Base-by-base conservation (phyloP, 1,284 basidiomycete species). In the Leccinum pallidistipes region DNA sequence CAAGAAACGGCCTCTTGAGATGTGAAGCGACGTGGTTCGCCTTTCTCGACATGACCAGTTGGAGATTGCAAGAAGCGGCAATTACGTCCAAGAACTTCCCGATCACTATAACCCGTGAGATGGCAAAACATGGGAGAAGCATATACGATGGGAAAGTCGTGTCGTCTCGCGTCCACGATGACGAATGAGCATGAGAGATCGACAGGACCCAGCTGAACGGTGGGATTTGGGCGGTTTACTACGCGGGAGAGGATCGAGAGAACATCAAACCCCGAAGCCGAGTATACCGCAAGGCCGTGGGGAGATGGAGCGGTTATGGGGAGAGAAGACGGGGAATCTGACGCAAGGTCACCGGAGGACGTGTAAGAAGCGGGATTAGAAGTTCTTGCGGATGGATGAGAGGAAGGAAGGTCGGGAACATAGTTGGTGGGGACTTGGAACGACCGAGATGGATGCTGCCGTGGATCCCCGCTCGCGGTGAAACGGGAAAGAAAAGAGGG, bases 111-210 rank as follows among this genome's bases (percentile, higher is more conserved):
- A 0, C 94, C 95, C 0, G 95, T 98, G 63, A 98, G 81, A 27
- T 81, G 79, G 70, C 82, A 87, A 72, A 97, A 97, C 1, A 79
- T 79, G 27, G 92, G 92, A 11, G 88, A 91, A 61, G 92, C 93
- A 68, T 96, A 97, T 10, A 97, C 87, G 70, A 98, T 89, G 1
- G 95, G 94, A 55, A 81, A 81, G 70, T 98, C 95, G 66, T 86
- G 86, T 55, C 90, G 80, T 12, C 91, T 85, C 18, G 89, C 83
- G 72, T 98, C 95, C 59, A 90, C 89, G 56, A 98, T 91, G 65
- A 92, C 83, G 74, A 98, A 98, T 9, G 92, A 86, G 72, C 93
- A 95, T 3, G 92, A 91, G 61, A 95, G 80, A 74, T 98, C 96
- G 40, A 98, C 92, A 0, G 96, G 94, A 9, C 96, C 96, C 18